Conservation (phyloP, 257 asterid genomes). For the Solanum corneliomulleri region DNA sequence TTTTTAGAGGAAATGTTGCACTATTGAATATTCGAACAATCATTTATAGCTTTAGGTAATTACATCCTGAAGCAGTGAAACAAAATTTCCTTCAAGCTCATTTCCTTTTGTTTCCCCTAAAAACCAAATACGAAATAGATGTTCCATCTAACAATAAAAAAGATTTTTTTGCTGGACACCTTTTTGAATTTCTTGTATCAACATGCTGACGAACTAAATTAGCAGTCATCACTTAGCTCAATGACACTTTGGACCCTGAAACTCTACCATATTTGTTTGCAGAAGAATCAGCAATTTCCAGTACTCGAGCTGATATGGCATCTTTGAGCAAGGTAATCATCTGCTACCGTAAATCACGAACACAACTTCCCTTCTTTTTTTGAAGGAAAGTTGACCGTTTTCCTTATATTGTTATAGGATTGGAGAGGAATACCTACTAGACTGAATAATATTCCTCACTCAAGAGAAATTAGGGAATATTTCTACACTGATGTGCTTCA, state of each 20-base stretch:
- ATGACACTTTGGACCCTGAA: neutral
- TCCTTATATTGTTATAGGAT: conserved; percentile 35
- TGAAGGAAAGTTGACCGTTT: neutral
- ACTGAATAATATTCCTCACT: conserved; percentile 90
- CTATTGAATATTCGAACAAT: neutral
- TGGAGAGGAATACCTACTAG: conserved; percentile 98
- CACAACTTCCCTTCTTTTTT: neutral
- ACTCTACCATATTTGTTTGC: conserved; percentile 13
- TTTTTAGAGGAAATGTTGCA: neutral
- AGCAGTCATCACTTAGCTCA: neutral
- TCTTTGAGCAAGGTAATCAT: conserved; percentile 39
- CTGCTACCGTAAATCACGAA: neutral
- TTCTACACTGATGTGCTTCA: conserved; percentile 78
- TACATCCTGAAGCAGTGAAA: neutral
- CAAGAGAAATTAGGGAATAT: conserved; percentile 87
- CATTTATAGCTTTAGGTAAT: neutral
- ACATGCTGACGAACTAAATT: neutral
- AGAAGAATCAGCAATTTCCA: conserved; percentile 30
- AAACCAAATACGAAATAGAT: neutral
- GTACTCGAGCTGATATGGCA: conserved; percentile 11
- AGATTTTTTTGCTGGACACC: neutral
- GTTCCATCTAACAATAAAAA: neutral
- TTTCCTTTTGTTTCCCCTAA: neutral
- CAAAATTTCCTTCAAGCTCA: neutral
- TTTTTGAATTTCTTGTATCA: neutral